Evolutionary conservation across 2,329 filamentous ascomycete genomes (phyloP).

Genomic region (Dendryphion nanum): DNA sequence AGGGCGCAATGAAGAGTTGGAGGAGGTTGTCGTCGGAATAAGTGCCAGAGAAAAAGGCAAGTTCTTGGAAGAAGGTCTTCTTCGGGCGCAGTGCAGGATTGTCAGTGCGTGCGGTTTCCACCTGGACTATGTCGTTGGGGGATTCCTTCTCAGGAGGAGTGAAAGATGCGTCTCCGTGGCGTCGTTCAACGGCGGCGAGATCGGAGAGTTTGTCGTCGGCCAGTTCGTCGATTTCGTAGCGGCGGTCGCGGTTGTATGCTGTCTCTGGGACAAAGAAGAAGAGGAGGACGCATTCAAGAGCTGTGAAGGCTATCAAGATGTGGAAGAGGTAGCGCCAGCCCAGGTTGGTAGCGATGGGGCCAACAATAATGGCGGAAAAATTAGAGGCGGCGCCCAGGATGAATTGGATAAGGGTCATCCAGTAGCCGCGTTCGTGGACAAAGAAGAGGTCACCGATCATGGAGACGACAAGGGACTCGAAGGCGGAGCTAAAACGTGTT

Average conservation of each 20-base stretch:
- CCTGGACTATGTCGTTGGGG: slow-evolving; percentile 14
- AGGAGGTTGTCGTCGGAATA: slow-evolving; percentile 39
- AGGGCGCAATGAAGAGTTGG: slow-evolving; percentile 42
- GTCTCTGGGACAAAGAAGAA: slow-evolving; percentile 54
- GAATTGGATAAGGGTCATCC: slow-evolving; percentile 36
- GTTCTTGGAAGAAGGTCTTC: slow-evolving; percentile 37
- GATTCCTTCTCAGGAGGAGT: slow-evolving; percentile 7
- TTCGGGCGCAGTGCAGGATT: slow-evolving; percentile 18
- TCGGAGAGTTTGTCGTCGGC: slow-evolving; percentile 24
- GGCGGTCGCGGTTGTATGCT: slow-evolving; percentile 44
- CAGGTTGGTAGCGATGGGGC: slow-evolving; percentile 33
- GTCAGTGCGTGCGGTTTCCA: slow-evolving; percentile 15
- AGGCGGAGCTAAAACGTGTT: slow-evolving; percentile 21
- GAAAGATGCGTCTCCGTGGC: slow-evolving; percentile 10
- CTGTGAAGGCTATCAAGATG: slow-evolving; percentile 49
- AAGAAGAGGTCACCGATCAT: slow-evolving; percentile 39
- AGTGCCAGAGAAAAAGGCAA: slow-evolving; percentile 41
- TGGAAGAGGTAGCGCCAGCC: slow-evolving; percentile 46
- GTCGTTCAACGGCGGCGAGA: slow-evolving; percentile 21
- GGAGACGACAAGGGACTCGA: slow-evolving; percentile 35
- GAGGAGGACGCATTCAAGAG: slow-evolving; percentile 44
- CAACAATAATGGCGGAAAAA: slow-evolving; percentile 36
- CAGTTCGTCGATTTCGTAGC: slow-evolving; percentile 32
- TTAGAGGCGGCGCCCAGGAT: slow-evolving; percentile 36
- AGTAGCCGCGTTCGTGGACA: slow-evolving; percentile 36